Conservation (phyloP, 179 eudicot genomes). For the Corrigiola litoralis region DNA sequence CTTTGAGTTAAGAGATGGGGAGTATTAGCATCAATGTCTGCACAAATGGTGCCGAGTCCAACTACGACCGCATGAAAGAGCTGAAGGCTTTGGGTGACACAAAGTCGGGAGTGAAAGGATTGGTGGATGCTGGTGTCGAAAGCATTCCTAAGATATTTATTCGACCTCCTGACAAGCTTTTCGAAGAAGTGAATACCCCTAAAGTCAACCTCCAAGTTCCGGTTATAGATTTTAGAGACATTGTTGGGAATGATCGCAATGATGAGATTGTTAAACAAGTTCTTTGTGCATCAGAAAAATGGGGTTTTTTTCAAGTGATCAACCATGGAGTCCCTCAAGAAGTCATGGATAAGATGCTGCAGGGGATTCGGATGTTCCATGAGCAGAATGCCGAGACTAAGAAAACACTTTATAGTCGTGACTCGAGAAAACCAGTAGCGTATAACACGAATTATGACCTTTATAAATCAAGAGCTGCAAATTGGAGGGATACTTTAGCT, state of each 20-base stretch:
- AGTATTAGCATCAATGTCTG: neutral
- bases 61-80: conserved; percentile 7
- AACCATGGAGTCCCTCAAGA: conserved; percentile 15
- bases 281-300: conserved; percentile 10
- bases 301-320: conserved; percentile 24
- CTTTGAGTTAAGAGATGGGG: neutral
- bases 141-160: conserved; percentile 14
- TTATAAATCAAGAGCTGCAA: conserved; percentile 4
- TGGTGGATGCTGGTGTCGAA: conserved; percentile 9
- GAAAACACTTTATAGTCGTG: conserved; percentile 4
- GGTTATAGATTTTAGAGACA: conserved; percentile 9
- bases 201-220: conserved; percentile 1
- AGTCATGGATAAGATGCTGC: conserved; percentile 10
- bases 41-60: neutral
- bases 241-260: neutral
- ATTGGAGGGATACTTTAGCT: conserved; percentile 19
- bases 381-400: conserved; percentile 15
- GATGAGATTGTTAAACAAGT: conserved; percentile 5
- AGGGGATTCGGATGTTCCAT: conserved; percentile 1
- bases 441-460: conserved; percentile 15
- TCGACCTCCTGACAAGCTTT: conserved; percentile 13
- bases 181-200: neutral
- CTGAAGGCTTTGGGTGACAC: conserved; percentile 16
- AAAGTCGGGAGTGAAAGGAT: conserved; percentile 21
- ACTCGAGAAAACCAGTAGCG: neutral